These are phyloP conservation scores for Saprolegnia parasitica DNA, from an alignment of 352 stramenopile genomes.

Conservation along the genomic window DNA sequence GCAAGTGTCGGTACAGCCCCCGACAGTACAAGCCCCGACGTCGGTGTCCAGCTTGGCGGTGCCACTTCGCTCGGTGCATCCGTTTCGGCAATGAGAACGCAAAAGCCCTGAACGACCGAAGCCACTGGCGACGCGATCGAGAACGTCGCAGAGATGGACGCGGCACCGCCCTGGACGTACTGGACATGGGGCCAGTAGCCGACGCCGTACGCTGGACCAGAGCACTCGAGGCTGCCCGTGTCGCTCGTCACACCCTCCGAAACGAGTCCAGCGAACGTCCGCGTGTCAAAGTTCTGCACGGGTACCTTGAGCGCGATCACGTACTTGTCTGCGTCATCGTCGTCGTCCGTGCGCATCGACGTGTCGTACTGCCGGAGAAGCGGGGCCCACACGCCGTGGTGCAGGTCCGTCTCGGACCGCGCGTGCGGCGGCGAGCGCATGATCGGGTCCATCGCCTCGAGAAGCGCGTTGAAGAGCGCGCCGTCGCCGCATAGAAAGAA, in stretches of 20 bases:
- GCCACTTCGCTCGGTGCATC: not conserved
- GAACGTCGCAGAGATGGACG: not conserved
- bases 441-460: conserved; percentile 53
- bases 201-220: not conserved
- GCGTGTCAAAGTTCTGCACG: not conserved
- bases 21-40: not conserved
- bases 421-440: conserved; percentile 48
- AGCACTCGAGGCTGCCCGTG: not conserved
- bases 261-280: not conserved
- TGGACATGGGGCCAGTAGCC: not conserved
- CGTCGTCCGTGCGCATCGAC: no score
- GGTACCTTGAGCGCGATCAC: not conserved
- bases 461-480: conserved; percentile 68
- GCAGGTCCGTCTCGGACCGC: conserved; percentile 61
- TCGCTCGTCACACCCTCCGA: not conserved
- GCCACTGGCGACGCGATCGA: not conserved
- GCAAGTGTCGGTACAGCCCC: not conserved
- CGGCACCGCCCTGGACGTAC: not conserved
- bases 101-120: not conserved
- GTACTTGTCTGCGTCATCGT: not conserved
- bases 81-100: not conserved
- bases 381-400: conserved; percentile 53
- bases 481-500: conserved; percentile 66
- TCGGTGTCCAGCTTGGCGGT: not conserved
- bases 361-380: conserved; percentile 45